These are phyloP conservation scores for Sclerotinia trifoliorum DNA, from an alignment of 2,329 filamentous ascomycete species.

Conservation along the genomic window DNA sequence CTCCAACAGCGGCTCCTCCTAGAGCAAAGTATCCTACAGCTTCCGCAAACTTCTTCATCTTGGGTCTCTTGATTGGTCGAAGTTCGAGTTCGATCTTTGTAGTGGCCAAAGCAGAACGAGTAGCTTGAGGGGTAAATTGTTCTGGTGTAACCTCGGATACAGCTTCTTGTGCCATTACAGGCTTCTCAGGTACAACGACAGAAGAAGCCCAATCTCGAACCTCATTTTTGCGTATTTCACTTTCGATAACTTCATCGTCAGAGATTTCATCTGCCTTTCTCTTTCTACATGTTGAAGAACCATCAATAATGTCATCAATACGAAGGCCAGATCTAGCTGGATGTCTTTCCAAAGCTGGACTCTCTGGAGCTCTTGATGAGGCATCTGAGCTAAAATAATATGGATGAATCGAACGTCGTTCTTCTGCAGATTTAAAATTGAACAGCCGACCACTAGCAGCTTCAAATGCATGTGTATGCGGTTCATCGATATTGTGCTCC, in stretches of 20 bases:
- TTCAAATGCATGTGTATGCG: too few species aligned
- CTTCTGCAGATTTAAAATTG: not conserved
- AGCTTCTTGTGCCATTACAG: not conserved
- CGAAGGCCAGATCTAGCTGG: slow-evolving; percentile 34
- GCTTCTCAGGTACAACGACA: not conserved
- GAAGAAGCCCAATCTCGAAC: slow-evolving; percentile 32
- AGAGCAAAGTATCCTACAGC: slow-evolving; percentile 39
- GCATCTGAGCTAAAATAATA: slow-evolving; percentile 21
- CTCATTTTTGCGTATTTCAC: slow-evolving; percentile 32
- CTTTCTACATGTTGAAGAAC: slow-evolving; percentile 28
- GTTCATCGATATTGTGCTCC: too few species aligned
- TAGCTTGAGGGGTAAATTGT: not conserved
- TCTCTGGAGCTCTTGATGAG: slow-evolving; percentile 17
- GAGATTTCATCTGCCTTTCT: slow-evolving; percentile 39
- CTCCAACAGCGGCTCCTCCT: slow-evolving; percentile 41
- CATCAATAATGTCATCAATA: slow-evolving; percentile 38
- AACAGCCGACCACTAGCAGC: too few species aligned
- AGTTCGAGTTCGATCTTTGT: slow-evolving; percentile 23
- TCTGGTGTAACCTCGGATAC: not conserved
- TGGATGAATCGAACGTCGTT: slow-evolving; percentile 9
- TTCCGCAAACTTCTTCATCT: slow-evolving; percentile 32
- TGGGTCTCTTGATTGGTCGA: slow-evolving; percentile 37
- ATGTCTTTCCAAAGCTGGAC: slow-evolving; percentile 13
- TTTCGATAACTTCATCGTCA: not conserved
- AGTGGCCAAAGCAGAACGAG: not conserved